Evolutionary conservation across 192 early-diverging fungal species (phyloP), one percentile per base, ranked within the genome.

Genomic region (Coemansia sp.): DNA sequence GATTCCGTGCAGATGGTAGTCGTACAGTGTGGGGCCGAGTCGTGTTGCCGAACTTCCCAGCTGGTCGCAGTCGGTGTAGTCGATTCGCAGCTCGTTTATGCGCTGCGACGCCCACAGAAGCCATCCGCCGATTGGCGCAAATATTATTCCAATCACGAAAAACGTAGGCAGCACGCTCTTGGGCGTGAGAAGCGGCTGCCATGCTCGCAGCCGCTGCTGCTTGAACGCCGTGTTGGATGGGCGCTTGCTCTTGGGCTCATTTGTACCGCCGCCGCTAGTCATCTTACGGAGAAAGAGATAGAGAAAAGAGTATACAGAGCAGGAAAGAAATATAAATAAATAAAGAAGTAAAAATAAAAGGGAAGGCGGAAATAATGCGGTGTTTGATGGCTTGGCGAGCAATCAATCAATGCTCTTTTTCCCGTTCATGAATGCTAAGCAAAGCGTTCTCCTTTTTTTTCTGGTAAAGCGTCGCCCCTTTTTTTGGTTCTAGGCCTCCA

Each of bases 171-270:
- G 77, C 7, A 99, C 98, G 30, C 93, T 96, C 80, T 97, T 98
- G 56, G 98, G 98, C 12, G 97, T 99, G 23, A 99, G 88, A 51
- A 99, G 88, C 0, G 98, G 98, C 83, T 99, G 98, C 98, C 98
- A 99, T 18, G 96, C 94, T 83, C 94, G 95, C 78, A 99, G 90
- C 15, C 98, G 92, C 71, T 99, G 98, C 82, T 99, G 98, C 86
- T 98, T 98, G 75, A 99, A 98, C 34, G 97, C 96, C 36, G 96
- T 98, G 86, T 99, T 82, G 60, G 80, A 82, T 26, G 80, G 80
- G 16, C 62, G 68, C 63, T 77, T 82, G 60, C 71, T 64, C 51
- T 82, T 82, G 20, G 44, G 46, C 38, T 82, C 75, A 46, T 36
- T 44, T 15, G 66, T 48, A 15, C 58, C 64, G 56, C 79, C 68